Conservation (phyloP, 2,329 filamentous ascomycete species). For the Cytospora piceae region DNA sequence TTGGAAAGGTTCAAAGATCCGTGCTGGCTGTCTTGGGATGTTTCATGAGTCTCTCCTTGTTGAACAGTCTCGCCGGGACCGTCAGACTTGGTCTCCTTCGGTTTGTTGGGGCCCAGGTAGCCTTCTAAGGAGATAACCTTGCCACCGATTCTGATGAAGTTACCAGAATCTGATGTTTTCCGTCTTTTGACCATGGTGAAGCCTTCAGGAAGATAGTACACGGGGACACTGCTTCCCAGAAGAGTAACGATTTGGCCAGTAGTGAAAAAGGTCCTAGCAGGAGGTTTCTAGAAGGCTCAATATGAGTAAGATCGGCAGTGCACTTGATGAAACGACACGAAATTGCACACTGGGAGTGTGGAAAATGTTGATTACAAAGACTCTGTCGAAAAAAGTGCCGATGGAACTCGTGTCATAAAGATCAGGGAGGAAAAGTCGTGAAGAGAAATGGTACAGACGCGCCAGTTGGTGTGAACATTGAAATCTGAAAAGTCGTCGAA, state of each 20-base stretch:
- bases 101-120: conserved; percentile 48
- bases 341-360: too few species aligned
- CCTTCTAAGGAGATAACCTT: conserved; percentile 55
- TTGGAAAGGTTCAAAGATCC: too few species aligned
- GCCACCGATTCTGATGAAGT: conserved; percentile 51
- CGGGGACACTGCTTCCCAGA: background rate
- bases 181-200: conserved; percentile 32
- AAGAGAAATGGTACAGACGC: background rate
- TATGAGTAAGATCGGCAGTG: background rate
- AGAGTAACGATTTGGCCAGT: background rate
- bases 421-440: background rate
- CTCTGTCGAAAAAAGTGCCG: background rate
- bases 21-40: background rate
- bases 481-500: background rate
- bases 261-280: background rate
- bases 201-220: background rate
- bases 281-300: background rate
- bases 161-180: conserved; percentile 40
- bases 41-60: background rate
- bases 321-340: background rate
- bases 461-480: background rate
- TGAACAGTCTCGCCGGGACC: background rate
- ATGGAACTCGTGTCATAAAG: background rate
- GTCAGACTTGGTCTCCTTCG: conserved; percentile 29
- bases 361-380: background rate